Evolutionary conservation across 495 filamentous ascomycete species (phyloP), one percentile per base, ranked within the genome.

Genomic region (Trichocladium uniseriatum): DNA sequence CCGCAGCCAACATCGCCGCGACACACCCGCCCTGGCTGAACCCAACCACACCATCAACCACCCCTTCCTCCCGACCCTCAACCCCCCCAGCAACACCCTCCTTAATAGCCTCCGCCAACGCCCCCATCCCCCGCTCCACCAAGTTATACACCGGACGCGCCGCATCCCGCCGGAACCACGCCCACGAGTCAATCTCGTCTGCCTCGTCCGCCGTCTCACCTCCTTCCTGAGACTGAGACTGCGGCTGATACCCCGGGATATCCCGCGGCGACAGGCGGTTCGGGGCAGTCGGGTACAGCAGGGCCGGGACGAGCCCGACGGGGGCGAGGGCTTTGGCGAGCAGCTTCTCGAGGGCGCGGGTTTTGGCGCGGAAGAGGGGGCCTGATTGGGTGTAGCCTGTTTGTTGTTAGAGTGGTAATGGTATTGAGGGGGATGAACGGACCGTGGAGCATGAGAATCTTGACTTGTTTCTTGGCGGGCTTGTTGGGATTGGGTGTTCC

Each of bases 301-400:
- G 69, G 50, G 74, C 76, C 27, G 71, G 69, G 21, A 80, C 71
- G 14, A 71, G 64, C 53, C 78, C 74, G 52, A 75, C 60, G 32
- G 74, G 63, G 4, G 79, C 73, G 56, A 96, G 81, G 27, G 78
- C 64, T 64, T 94, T 94, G 43, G 73, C 70, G 42, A 96, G 77
- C 59, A 79, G 62, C 66, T 95, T 96, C 58, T 86, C 75, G 14
- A 96, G 75, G 19, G 88, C 89, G 65, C 83, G 82, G 54, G 85
- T 91, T 73, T 96, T 97, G 66, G 84, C 78, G 69, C 80, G 82
- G 80, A 96, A 97, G 61, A 87, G 69, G 1, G 80, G 62, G 28
- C 90, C 89, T 27, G 88, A 90, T 75, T 97, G 92, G 1, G 91
- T 95, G 79, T 84, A 97, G 67, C 91, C 81, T 76, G 2, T 29